Base-by-base conservation (phyloP, 2,329 filamentous ascomycete species). In the Clonostachys chloroleuca region DNA sequence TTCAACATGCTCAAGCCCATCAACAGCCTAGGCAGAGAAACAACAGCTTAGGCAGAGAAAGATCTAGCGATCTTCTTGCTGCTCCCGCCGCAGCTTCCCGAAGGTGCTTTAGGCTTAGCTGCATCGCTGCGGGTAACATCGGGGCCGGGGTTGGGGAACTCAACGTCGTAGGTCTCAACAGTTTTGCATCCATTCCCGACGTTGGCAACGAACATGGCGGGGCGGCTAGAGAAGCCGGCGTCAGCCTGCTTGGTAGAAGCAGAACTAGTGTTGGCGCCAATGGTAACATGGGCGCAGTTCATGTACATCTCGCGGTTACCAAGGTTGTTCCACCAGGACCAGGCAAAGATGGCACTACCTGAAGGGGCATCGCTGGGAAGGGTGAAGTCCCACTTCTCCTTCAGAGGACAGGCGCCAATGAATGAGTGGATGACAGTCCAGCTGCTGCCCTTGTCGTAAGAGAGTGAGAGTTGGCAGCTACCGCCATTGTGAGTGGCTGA, bases 271-370 rank as follows among this genome's bases (percentile, higher is more conserved):
- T 34, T 35, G 12, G 24, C 30, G 12, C 37, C 33, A 33, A 54
- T 54, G 6, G 73, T 74, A 48, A 87, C 65, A 0, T 81, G 80
- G 3, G 81, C 82, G 54, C 86, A 90, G 68, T 88, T 86, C 84
- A 87, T 87, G 69, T 89, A 89, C 70, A 87, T 83, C 59, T 90
- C 86, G 8, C 86, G 79, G 63, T 89, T 88, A 6, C 86, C 86
- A 34, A 87, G 57, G 43, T 80, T 83, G 56, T 89, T 89, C 64
- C 86, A 77, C 86, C 86, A 89, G 12, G 84, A 82, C 85, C 85
- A 89, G 9, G 83, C 83, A 18, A 89, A 72, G 1, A 79, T 30
- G 36, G 54, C 54, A n/a, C 52, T 49, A n/a, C 54, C 54, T 33
- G 63, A 57, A 7, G 79, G 79, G 1, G 78, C 78, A 51, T 82